A percentile compares a stretch with the other conserved stretches of the same genome.
phyloP scores from a whole-genome alignment of 2,329 filamentous ascomycete species.

The Bipolaris gigantea region DNA sequence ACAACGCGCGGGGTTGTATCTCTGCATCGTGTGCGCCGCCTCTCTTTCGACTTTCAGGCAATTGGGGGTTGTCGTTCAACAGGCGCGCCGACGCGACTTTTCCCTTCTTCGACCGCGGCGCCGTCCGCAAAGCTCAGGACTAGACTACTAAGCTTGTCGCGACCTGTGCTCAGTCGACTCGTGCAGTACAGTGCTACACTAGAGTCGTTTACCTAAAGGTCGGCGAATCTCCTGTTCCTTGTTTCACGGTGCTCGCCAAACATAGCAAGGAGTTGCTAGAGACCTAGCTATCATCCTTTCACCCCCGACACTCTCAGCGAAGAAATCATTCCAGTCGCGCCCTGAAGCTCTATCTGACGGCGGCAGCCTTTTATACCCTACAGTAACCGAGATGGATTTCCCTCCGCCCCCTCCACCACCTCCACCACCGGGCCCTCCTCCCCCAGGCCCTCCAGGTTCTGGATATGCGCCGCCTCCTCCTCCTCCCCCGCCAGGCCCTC shows the following conservation, averaged over 20 bases:
- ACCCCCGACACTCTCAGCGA: neutral
- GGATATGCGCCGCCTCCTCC: conserved; percentile 56
- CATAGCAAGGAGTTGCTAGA: neutral
- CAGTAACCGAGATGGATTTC: conserved; percentile 27
- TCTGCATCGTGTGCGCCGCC: conserved; percentile 24
- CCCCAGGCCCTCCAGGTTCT: conserved; percentile 31
- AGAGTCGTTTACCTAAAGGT: conserved; percentile 5
- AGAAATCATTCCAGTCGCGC: neutral
- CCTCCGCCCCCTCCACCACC: conserved; percentile 35
- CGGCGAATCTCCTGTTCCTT: neutral
- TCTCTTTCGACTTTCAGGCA: conserved; percentile 14
- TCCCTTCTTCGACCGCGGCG: conserved; percentile 22
- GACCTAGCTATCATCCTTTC: neutral
- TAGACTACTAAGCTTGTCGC: conserved; percentile 27
- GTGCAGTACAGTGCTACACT: conserved; percentile 10
- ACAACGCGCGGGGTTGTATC: conserved; percentile 33
- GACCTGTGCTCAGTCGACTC: conserved; percentile 12
- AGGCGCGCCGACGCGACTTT: conserved; percentile 30
- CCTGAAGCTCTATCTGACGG: conserved; percentile 2
- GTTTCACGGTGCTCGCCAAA: neutral
- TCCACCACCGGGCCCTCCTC: conserved; percentile 27
- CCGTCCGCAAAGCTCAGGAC: conserved; percentile 32
- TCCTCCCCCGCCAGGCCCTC: conserved; percentile 55
- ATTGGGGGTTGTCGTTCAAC: conserved; percentile 11
- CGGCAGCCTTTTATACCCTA: neutral